Conservation (phyloP, 345 rosid species). For the Brassica nigra region DNA sequence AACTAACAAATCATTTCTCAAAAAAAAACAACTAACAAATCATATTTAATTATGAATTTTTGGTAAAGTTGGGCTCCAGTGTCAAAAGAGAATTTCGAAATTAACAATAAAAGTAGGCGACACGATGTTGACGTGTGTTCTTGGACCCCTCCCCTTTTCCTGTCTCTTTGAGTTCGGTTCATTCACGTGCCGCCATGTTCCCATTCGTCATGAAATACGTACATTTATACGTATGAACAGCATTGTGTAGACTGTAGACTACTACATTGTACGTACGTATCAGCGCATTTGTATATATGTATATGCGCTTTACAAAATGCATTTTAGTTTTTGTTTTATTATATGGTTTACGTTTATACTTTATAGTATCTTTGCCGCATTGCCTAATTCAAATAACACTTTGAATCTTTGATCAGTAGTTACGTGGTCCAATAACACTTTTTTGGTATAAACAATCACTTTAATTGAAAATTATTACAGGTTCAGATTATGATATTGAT, state of each 20-base stretch:
- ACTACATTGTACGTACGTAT: background rate
- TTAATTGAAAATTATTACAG: background rate
- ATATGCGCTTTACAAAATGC: background rate
- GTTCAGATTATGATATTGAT: background rate
- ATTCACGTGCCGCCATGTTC: slow-evolving; percentile 46
- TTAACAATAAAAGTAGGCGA: background rate
- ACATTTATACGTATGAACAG: slow-evolving; percentile 18
- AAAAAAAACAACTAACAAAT: slow-evolving; percentile 6
- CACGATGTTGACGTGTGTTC: slow-evolving; percentile 35
- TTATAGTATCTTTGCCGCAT: background rate
- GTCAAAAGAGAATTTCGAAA: slow-evolving; percentile 7
- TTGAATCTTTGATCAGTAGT: background rate
- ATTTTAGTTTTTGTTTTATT: background rate
- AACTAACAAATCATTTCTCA: slow-evolving; percentile 17
- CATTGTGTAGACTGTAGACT: background rate
- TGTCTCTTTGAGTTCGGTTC: slow-evolving; percentile 35
- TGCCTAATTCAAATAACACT: background rate
- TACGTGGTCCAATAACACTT: slow-evolving; percentile 20
- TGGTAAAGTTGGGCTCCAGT: background rate
- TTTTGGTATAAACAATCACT: background rate
- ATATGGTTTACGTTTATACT: background rate
- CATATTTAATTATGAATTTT: slow-evolving; percentile 7
- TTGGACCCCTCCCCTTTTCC: slow-evolving; percentile 22
- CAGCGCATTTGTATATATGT: background rate
- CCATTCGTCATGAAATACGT: slow-evolving; percentile 22